phyloP scores from a whole-genome alignment of 257 asterid species.

The Nicotiana undulata region DNA sequence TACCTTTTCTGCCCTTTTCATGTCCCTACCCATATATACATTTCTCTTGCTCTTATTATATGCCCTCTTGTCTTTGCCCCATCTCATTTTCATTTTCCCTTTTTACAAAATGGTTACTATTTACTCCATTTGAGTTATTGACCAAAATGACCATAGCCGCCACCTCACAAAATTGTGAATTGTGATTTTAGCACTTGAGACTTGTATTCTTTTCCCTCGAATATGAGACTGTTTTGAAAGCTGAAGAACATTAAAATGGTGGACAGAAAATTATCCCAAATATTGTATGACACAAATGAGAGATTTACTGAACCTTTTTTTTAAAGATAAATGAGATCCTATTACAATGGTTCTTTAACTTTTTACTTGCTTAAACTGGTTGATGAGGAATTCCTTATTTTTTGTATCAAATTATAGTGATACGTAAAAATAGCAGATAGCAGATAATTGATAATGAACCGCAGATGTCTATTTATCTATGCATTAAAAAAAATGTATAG shows the following conservation, averaged over 20 bases:
- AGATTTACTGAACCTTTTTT: background rate
- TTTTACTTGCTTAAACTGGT: background rate
- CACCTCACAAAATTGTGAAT: background rate
- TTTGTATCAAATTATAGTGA: background rate
- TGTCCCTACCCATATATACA: background rate
- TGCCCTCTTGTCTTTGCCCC: constrained; percentile 1
- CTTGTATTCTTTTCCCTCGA: background rate
- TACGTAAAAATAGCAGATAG: too few species aligned
- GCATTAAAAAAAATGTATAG: background rate
- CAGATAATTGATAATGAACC: background rate
- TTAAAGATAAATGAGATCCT: background rate
- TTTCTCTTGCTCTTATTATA: background rate
- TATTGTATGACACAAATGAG: background rate
- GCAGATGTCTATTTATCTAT: background rate
- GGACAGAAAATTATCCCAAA: too few species aligned
- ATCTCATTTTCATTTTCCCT: background rate
- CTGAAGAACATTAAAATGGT: background rate
- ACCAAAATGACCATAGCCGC: background rate
- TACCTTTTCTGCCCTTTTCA: constrained; percentile 15
- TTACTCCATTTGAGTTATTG: background rate
- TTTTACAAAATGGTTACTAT: background rate
- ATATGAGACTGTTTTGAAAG: background rate
- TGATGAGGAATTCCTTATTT: background rate
- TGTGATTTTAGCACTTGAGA: background rate
- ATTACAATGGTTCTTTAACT: background rate